Evolutionary conservation across 768 basidiomycete genomes (phyloP).

Genomic region (Tricholoma matsutake): DNA sequence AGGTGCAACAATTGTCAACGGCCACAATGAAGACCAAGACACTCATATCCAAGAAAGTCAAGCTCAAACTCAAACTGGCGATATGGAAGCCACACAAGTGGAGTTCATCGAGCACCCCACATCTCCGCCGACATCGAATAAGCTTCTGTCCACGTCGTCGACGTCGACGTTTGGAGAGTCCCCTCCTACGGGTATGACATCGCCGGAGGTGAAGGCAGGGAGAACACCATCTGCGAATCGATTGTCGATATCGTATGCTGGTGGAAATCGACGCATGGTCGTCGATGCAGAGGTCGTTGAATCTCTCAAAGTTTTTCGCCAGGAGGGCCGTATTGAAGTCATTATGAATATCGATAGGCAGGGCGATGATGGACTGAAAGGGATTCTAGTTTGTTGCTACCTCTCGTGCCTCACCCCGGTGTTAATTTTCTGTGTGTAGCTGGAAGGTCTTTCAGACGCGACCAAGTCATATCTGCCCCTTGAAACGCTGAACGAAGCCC

Average conservation of each 20-base stretch:
- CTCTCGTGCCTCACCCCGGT: slow-evolving; percentile 4
- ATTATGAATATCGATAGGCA: slow-evolving; percentile 56
- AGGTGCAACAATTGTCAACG: slow-evolving; percentile 22
- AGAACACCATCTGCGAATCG: slow-evolving; percentile 73
- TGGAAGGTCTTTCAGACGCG: slow-evolving; percentile 70
- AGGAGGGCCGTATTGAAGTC: slow-evolving; percentile 86
- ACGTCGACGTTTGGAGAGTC: slow-evolving; percentile 47
- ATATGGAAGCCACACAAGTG: slow-evolving; percentile 23
- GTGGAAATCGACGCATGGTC: slow-evolving; percentile 81
- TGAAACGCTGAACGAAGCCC: slow-evolving; percentile 40
- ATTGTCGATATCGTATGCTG: slow-evolving; percentile 94
- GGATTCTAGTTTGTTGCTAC: slow-evolving; percentile 62
- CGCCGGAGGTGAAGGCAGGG: slow-evolving; percentile 35
- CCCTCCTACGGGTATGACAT: slow-evolving; percentile 30
- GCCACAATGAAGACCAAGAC: slow-evolving; percentile 14
- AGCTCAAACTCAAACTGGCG: slow-evolving; percentile 11
- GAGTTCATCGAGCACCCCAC: slow-evolving; percentile 59
- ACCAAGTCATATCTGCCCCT: slow-evolving; percentile 70
- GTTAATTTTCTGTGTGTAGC: slow-evolving; percentile 38
- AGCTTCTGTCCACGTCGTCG: slow-evolving; percentile 38
- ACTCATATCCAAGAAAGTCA: slow-evolving; percentile 17
- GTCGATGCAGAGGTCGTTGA: slow-evolving; percentile 88
- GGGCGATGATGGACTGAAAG: slow-evolving; percentile 57
- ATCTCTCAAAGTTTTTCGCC: slow-evolving; percentile 73
- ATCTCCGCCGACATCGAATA: slow-evolving; percentile 55